Percentiles rank a stretch among this genome's conserved stretches.
Evolutionary conservation across 169 alveolate species (phyloP).

Genomic region (Plasmodium vivax): DNA sequence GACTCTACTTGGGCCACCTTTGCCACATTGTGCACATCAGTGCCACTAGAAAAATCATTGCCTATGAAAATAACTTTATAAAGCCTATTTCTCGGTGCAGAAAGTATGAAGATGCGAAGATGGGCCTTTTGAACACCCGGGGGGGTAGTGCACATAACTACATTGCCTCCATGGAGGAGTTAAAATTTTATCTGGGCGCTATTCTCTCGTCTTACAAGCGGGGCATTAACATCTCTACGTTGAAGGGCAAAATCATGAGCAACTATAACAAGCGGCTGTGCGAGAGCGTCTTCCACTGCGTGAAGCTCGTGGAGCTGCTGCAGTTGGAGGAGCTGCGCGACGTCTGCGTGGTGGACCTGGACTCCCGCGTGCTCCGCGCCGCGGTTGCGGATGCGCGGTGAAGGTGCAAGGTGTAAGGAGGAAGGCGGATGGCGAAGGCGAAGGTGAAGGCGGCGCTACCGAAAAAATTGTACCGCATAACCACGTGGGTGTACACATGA

Average conservation of each 20-base stretch:
- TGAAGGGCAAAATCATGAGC: conserved; percentile 74
- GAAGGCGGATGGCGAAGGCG: not conserved
- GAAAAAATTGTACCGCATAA: not conserved
- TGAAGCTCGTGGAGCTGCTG: conserved; percentile 76
- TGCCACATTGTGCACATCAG: conserved; percentile 88
- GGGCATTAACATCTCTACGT: conserved; percentile 78
- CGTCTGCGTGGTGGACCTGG: conserved; percentile 72
- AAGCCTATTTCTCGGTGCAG: conserved; percentile 77
- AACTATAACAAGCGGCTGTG: conserved; percentile 74
- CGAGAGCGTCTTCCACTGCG: conserved; percentile 80
- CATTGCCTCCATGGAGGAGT: conserved; percentile 73
- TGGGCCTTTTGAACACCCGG: conserved; percentile 29
- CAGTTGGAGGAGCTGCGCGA: conserved; percentile 62
- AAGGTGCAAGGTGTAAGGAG: not conserved
- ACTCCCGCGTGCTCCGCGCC: conserved; percentile 6
- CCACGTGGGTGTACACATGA: not conserved
- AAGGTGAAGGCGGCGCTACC: not conserved
- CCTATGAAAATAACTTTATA: conserved; percentile 76
- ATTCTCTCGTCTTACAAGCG: conserved; percentile 64
- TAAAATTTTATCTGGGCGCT: conserved; percentile 45
- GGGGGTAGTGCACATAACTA: conserved; percentile 26
- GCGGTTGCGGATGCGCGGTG: not conserved
- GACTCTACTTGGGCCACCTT: conserved; percentile 82
- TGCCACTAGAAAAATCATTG: conserved; percentile 70
- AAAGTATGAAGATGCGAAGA: conserved; percentile 69